phyloP scores from a whole-genome alignment of 164 flowering plant genomes.

The Vitis cinerea region DNA sequence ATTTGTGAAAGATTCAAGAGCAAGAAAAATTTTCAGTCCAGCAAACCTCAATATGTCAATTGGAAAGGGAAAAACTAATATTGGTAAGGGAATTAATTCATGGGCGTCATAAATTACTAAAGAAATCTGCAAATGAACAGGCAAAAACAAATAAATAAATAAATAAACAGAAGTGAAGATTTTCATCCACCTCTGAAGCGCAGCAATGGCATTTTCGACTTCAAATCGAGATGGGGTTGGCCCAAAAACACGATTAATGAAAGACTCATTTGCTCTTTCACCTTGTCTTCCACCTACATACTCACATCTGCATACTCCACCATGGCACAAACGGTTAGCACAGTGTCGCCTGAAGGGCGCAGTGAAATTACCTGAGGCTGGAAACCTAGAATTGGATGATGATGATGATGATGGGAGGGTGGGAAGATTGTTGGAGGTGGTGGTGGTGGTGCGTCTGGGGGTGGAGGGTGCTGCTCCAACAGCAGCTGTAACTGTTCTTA shows the following conservation, averaged over 20 bases:
- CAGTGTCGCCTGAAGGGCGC: background rate
- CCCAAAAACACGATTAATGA: slow-evolving; percentile 11
- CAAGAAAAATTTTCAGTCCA: background rate
- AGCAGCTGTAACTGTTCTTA: no score
- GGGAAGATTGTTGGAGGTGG: slow-evolving; percentile 1
- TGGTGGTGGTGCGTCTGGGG: background rate
- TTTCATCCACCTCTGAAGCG: slow-evolving; percentile 26
- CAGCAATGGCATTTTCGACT: slow-evolving; percentile 28
- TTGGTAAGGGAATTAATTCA: no score
- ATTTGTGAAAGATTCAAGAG: no score
- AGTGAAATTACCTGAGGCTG: background rate
- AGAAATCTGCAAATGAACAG: background rate
- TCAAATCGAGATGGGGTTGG: slow-evolving; percentile 32
- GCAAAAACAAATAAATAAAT: background rate
- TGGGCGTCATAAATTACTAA: no score
- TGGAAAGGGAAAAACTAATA: no score
- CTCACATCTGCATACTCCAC: slow-evolving; percentile 2
- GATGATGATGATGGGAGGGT: background rate
- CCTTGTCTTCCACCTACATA: slow-evolving; percentile 1
- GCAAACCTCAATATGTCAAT: background rate
- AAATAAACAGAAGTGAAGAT: background rate
- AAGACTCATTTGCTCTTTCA: slow-evolving; percentile 3
- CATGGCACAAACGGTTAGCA: background rate
- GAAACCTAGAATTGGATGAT: slow-evolving; percentile 5
- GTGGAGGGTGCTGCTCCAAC: background rate